Conservation (phyloP, 345 rosid genomes). For the Anastatica hierochuntica region DNA sequence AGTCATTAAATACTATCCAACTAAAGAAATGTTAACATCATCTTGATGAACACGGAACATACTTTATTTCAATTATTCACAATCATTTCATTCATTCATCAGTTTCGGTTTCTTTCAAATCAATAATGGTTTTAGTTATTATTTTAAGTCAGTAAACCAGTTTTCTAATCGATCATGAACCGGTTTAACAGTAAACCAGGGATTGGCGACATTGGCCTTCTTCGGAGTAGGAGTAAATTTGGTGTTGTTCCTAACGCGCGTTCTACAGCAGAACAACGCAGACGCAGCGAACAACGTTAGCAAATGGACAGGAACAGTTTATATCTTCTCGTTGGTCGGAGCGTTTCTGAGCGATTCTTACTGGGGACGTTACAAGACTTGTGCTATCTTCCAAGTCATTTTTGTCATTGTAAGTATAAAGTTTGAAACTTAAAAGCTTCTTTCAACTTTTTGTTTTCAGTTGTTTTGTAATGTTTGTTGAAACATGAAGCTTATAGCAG, state of each 20-base stretch:
- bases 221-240: constrained; percentile 92
- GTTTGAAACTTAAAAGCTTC: too few species aligned
- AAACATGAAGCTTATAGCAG: background rate
- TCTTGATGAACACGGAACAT: constrained; percentile 26
- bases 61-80: constrained; percentile 13
- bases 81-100: constrained; percentile 20
- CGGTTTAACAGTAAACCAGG: constrained; percentile 68
- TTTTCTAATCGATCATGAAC: constrained; percentile 10
- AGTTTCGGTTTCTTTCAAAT: constrained; percentile 20
- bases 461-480: too few species aligned
- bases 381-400: constrained; percentile 81
- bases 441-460: too few species aligned
- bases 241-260: constrained; percentile 83
- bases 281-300: constrained; percentile 92
- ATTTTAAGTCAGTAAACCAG: constrained; percentile 9
- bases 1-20: constrained; percentile 24
- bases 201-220: constrained; percentile 87
- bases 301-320: constrained; percentile 99
- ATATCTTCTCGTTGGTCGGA: constrained; percentile 83
- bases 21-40: constrained; percentile 21
- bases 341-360: constrained; percentile 97
- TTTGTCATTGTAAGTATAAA: constrained; percentile 57
- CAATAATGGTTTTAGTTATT: background rate
- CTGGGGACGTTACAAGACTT: constrained; percentile 95
- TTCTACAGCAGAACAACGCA: constrained; percentile 74